Conservation (phyloP, 805 yeast species). For the Cyberlindnera maritima region DNA sequence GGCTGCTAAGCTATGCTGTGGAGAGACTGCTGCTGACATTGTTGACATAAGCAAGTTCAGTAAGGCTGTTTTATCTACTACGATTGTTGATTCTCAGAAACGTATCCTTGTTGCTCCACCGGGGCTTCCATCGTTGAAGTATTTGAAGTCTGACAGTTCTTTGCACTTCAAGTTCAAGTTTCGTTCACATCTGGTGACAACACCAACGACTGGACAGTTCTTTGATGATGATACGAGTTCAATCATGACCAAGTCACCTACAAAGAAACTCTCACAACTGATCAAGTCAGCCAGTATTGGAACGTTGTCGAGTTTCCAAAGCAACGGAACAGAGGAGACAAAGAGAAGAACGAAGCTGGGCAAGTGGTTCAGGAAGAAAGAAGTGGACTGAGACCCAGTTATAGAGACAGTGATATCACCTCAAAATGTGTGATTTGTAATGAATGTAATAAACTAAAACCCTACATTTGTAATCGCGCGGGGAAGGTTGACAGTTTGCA, state of each 20-base stretch:
- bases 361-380: constrained; percentile 15
- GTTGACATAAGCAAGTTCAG: constrained; percentile 8
- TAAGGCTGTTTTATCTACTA: constrained; percentile 6
- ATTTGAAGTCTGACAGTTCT: constrained; percentile 16
- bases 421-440: no score
- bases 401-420: neutral
- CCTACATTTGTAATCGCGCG: no score
- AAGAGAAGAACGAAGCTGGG: constrained; percentile 10
- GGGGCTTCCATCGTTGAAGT: constrained; percentile 12
- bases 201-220: neutral
- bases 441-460: no score
- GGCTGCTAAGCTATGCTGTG: constrained; percentile 21
- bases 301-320: constrained; percentile 20
- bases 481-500: no score
- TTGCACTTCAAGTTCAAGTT: constrained; percentile 15
- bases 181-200: neutral
- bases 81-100: constrained; percentile 19
- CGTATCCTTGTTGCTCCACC: constrained; percentile 9
- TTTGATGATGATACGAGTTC: constrained; percentile 5
- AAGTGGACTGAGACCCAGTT: neutral
- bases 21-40: constrained; percentile 19
- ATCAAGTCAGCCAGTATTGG: constrained; percentile 31
- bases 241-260: constrained; percentile 17
- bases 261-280: constrained; percentile 22
- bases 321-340: constrained; percentile 1